Conservation (phyloP, 1,139 yeast genomes). For the Sugiyamaella pinicola region DNA sequence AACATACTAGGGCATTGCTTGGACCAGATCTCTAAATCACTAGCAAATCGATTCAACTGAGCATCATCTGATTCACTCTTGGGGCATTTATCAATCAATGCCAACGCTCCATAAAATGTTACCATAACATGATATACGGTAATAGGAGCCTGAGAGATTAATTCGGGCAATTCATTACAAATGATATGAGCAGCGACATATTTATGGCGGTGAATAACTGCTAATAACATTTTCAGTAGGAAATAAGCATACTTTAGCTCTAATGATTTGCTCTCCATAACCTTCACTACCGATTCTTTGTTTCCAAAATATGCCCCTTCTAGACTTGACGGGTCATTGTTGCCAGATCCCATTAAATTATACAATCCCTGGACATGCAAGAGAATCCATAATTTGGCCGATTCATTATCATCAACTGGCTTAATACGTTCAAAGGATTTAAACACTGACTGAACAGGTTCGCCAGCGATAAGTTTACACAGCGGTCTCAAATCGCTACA, state of each 20-base stretch:
- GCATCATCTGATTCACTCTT: constrained; percentile 29
- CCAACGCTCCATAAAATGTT: constrained; percentile 39
- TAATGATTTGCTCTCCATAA: constrained; percentile 27
- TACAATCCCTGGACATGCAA: constrained; percentile 35
- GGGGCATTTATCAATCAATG: constrained; percentile 33
- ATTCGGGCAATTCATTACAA: constrained; percentile 31
- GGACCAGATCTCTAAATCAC: constrained; percentile 44
- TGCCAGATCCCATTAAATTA: constrained; percentile 35
- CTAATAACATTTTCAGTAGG: constrained; percentile 33
- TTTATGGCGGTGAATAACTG: constrained; percentile 35
- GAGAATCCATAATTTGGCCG: constrained; percentile 40
- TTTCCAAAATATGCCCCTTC: constrained; percentile 34
- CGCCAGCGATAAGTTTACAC: constrained; percentile 39
- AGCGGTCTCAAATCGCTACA: constrained; percentile 38
- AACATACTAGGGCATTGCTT: constrained; percentile 46
- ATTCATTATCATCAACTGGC: constrained; percentile 34
- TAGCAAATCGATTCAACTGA: constrained; percentile 31
- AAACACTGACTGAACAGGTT: constrained; percentile 35
- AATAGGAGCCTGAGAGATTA: constrained; percentile 34
- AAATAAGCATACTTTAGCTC: constrained; percentile 36
- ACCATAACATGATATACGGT: constrained; percentile 38
- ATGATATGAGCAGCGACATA: constrained; percentile 37
- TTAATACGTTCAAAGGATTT: constrained; percentile 32
- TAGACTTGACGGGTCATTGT: constrained; percentile 33
- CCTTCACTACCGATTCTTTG: constrained; percentile 23